Base-by-base conservation (phyloP, 1,139 yeast genomes). In the Spathaspora sp. region DNA sequence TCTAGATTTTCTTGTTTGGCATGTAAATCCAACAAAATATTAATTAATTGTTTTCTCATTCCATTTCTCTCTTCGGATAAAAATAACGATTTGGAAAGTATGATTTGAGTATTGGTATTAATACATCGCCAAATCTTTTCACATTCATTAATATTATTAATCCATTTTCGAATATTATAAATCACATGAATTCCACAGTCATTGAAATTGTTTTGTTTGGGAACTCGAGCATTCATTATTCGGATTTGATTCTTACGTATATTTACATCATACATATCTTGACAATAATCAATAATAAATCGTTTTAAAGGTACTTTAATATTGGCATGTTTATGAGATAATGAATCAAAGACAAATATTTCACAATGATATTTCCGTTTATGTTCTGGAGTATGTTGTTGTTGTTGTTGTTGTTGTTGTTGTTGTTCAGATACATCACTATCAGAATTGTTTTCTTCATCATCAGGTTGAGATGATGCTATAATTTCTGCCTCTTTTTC, bases 161-260 rank as follows among this genome's bases (percentile, higher is more conserved):
- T 69, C 70, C 91, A 86, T 55, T 78, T 80, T 50, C 80, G 76
- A 11, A 88, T 79, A 57, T 89, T 93, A 57, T 86, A 86, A 23
- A 95, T 84, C 4, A 93, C 87, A 67, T 89, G 97, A 18, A 95
- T 82, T 1, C 99, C 99, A 68, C 99, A 95, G 62, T 95, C 99
- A 59, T 91, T 89, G 65, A 84, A 84, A 61, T 95, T 95, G 43
- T 83, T 82, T 60, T 95, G 99, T 51, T 78, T 82, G 0, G 97
- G 97, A 0, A 90, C 95, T 25, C 69, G 60, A 5, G 87, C 86
- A 3, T 73, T 68, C 45, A 72, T 65, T 27, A 74, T 65, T 23
- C 65, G 56, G 15, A 81, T 68, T 42, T 72, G 74, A 4, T 67
- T 64, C n/a, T 72, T 71, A 13, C 68, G 66, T 7, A 89, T 58